Conservation (phyloP, 169 alveolate genomes). For the Amoebophrya sp. region DNA sequence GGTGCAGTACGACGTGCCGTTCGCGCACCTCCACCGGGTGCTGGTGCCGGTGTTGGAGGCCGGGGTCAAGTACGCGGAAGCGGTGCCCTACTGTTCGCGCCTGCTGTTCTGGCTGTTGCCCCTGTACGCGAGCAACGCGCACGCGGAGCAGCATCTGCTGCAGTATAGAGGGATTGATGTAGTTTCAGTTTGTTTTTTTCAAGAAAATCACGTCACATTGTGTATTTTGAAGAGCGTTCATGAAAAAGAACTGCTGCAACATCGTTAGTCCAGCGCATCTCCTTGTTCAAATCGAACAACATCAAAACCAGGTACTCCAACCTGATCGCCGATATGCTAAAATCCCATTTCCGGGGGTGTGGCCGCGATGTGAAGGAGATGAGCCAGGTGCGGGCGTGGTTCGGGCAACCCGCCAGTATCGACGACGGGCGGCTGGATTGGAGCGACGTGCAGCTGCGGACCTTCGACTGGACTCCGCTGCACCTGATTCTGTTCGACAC, state of each 20-base stretch:
- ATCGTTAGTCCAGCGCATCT: no score
- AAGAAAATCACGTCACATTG: no score
- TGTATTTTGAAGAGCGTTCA: no score
- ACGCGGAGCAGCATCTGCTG: no score
- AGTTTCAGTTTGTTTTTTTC: no score
- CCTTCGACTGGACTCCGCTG: background rate
- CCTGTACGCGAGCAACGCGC: no score
- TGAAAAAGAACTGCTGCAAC: no score
- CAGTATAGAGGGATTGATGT: no score
- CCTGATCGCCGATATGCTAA: background rate
- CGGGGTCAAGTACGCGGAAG: background rate
- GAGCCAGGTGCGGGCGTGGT: background rate
- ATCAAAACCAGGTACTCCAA: background rate
- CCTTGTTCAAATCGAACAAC: no score
- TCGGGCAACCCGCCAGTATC: background rate
- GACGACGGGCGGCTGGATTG: background rate
- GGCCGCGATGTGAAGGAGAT: background rate
- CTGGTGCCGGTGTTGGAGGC: background rate
- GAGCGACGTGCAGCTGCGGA: background rate
- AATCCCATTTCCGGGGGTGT: background rate
- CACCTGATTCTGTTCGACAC: slow-evolving; percentile 10
- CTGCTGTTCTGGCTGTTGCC: background rate
- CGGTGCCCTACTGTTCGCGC: background rate
- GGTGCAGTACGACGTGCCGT: background rate
- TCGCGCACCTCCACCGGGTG: background rate